These are phyloP conservation scores for Coemansia sp. DNA, from an alignment of 192 early-diverging fungal species.

Conservation along the genomic window DNA sequence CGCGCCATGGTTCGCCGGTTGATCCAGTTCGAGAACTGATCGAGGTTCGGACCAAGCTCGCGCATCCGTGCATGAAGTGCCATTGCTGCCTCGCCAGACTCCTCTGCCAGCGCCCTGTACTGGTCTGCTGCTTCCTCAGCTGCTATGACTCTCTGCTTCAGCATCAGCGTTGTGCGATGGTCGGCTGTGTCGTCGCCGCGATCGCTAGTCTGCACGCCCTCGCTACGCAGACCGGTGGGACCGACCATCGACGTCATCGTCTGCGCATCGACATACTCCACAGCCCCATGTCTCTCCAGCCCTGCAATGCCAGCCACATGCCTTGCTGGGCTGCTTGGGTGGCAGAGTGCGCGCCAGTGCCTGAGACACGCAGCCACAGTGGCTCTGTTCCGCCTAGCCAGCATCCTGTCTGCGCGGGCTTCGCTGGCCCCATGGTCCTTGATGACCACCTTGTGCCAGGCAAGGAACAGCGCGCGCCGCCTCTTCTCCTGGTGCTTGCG, in stretches of 20 bases:
- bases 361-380: conserved; percentile 6
- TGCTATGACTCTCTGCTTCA: conserved; percentile 5
- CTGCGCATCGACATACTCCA: conserved; percentile 18
- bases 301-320: no score
- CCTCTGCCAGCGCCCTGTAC: conserved; percentile 12
- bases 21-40: neutral
- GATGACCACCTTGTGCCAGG: conserved; percentile 33
- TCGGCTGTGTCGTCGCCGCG: neutral
- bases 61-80: conserved; percentile 13
- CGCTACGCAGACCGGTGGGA: conserved; percentile 17
- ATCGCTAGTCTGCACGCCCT: neutral
- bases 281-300: neutral
- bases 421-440: conserved; percentile 6
- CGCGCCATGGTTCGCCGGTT: neutral
- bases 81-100: neutral
- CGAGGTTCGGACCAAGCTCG: neutral
- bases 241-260: conserved; percentile 33
- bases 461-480: conserved; percentile 29
- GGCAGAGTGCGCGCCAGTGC: conserved; percentile 4
- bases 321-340: no score
- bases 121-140: conserved; percentile 8
- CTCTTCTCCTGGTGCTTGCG: conserved; percentile 21
- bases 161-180: conserved; percentile 5
- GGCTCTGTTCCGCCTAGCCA: neutral
- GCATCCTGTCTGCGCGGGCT: conserved; percentile 3